A percentile compares a stretch with the other conserved stretches of the same genome.
These are phyloP conservation scores for Beauveria rudraprayagi DNA, from an alignment of 2,329 filamentous ascomycete genomes.

Conservation along the genomic window DNA sequence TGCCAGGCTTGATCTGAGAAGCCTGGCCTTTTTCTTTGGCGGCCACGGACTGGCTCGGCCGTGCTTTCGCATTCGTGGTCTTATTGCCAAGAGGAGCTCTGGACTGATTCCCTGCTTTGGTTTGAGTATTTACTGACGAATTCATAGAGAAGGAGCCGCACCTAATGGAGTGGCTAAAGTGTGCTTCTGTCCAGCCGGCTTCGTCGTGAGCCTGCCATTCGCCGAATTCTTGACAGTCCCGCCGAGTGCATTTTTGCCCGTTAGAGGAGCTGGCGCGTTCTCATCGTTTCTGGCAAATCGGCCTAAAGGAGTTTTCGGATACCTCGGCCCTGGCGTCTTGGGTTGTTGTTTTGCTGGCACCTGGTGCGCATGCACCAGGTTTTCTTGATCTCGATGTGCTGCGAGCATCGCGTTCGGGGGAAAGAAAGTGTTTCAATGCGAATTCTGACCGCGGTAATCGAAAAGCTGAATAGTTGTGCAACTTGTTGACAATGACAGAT, in stretches of 20 bases:
- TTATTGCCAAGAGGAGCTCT: slow-evolving; percentile 86
- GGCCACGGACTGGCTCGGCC: slow-evolving; percentile 56
- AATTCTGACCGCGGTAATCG: background rate
- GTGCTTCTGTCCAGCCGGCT: slow-evolving; percentile 38
- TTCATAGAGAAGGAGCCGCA: slow-evolving; percentile 33
- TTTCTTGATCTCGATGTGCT: slow-evolving; percentile 78
- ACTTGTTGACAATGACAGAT: background rate
- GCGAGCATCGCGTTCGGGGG: slow-evolving; percentile 53
- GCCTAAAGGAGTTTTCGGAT: slow-evolving; percentile 76
- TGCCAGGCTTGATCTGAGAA: slow-evolving; percentile 49
- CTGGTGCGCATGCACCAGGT: slow-evolving; percentile 69
- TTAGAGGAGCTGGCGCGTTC: slow-evolving; percentile 50
- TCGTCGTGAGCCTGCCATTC: slow-evolving; percentile 37
- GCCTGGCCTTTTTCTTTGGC: slow-evolving; percentile 54
- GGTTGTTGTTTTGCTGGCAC: slow-evolving; percentile 67
- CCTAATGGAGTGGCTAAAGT: slow-evolving; percentile 73
- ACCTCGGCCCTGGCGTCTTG: slow-evolving; percentile 71
- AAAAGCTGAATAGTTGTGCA: background rate
- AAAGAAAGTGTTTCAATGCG: too few species aligned
- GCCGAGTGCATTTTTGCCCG: slow-evolving; percentile 35
- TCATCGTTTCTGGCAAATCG: slow-evolving; percentile 69
- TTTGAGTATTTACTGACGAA: background rate
- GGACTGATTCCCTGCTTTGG: slow-evolving; percentile 36
- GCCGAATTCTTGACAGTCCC: slow-evolving; percentile 38
- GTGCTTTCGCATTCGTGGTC: slow-evolving; percentile 88